A percentile compares a stretch with the other conserved stretches of the same genome.
Conservation (phyloP, 768 basidiomycete species). For the Leccinum arenicola region DNA sequence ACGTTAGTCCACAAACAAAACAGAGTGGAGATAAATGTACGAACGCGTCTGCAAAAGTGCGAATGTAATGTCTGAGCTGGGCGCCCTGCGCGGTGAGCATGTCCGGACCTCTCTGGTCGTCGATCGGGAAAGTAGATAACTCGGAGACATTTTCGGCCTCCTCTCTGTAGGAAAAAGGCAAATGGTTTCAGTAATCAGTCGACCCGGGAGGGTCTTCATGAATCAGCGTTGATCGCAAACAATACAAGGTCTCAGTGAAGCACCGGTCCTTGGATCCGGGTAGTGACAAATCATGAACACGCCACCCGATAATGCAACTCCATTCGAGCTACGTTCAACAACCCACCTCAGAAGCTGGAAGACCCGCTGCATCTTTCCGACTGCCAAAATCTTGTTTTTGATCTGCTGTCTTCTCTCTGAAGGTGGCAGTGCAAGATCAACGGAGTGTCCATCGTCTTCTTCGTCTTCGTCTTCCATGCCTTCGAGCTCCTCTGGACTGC, state of each 20-base stretch:
- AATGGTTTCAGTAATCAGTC: not conserved
- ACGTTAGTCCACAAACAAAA: not conserved
- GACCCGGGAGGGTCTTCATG: not conserved
- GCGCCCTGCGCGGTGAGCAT: constrained; percentile 61
- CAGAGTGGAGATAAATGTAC: constrained; percentile 27
- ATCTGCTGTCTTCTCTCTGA: constrained; percentile 69
- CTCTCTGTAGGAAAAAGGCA: constrained; percentile 44
- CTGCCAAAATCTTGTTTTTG: constrained; percentile 91
- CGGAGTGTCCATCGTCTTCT: constrained; percentile 25
- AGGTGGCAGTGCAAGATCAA: constrained; percentile 33
- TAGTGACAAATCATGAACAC: not conserved
- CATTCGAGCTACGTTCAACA: not conserved
- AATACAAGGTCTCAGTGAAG: too few relatives aligned
- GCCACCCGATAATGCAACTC: not conserved
- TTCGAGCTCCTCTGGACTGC: constrained; percentile 89
- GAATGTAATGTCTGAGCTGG: constrained; percentile 59
- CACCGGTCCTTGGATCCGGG: not conserved
- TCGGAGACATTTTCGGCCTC: constrained; percentile 79
- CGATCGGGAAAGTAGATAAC: constrained; percentile 39
- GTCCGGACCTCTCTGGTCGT: constrained; percentile 44
- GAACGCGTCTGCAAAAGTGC: constrained; percentile 74
- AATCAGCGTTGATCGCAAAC: not conserved
- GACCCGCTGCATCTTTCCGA: constrained; percentile 87
- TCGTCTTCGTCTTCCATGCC: constrained; percentile 50
- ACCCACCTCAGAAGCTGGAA: constrained; percentile 85